These are phyloP conservation scores for Erythrophleum ivorense DNA, from an alignment of 331 rosid genomes.

Conservation along the genomic window DNA sequence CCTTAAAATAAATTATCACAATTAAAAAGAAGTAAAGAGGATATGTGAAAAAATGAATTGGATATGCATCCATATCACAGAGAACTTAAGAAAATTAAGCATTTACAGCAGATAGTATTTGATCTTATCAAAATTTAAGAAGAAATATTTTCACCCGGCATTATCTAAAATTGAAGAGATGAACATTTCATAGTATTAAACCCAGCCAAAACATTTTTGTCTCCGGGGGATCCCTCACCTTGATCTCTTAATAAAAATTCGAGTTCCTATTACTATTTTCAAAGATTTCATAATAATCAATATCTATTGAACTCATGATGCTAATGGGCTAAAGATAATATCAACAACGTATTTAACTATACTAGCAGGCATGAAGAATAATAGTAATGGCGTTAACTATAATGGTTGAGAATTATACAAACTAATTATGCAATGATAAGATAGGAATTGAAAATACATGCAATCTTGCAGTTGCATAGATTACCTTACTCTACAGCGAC, in stretches of 20 bases:
- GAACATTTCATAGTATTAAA: background rate
- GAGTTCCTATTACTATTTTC: background rate
- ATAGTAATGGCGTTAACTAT: too few species aligned
- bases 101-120: slow-evolving; percentile 7
- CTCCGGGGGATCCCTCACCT: background rate
- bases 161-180: background rate
- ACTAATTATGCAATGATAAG: background rate
- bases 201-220: background rate
- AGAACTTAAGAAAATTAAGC: background rate
- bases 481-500: background rate
- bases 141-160: background rate
- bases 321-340: background rate
- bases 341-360: background rate
- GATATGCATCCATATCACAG: background rate
- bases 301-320: background rate
- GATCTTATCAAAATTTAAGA: background rate
- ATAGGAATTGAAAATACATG: background rate
- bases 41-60: slow-evolving; percentile 17
- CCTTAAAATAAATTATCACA: slow-evolving; percentile 5
- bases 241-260: background rate
- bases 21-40: slow-evolving; percentile 26
- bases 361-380: too few species aligned
- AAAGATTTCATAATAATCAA: background rate
- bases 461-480: background rate
- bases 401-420: too few species aligned